These are phyloP conservation scores for Calonectria montana DNA, from an alignment of 2,329 filamentous ascomycete genomes.

Conservation along the genomic window DNA sequence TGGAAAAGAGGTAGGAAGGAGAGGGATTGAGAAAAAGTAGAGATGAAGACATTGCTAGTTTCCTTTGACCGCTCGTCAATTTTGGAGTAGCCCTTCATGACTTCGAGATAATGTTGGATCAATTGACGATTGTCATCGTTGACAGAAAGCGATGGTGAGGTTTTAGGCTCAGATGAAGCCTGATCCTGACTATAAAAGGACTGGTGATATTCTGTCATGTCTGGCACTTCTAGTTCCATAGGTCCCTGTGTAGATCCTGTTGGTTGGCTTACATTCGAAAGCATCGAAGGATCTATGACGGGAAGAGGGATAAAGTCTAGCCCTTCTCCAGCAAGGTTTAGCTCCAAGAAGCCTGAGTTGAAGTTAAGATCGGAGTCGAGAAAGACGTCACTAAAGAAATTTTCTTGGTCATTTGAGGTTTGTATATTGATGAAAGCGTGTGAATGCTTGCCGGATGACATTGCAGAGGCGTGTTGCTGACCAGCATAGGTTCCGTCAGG, in stretches of 20 bases:
- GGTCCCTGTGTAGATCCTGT: neutral
- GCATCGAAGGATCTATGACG: conserved; percentile 1
- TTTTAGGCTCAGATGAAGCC: neutral
- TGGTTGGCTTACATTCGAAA: neutral
- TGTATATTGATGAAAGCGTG: neutral
- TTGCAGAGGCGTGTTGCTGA: neutral
- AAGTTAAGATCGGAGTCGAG: conserved; percentile 17
- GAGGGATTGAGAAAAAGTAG: conserved; percentile 26
- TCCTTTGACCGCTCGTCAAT: conserved; percentile 28
- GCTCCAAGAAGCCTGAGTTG: conserved; percentile 13
- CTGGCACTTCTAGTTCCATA: neutral
- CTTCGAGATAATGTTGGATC: conserved; percentile 31
- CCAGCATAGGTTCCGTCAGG: neutral
- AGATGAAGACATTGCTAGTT: conserved; percentile 28
- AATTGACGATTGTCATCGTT: conserved; percentile 23
- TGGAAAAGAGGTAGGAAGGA: conserved; percentile 29
- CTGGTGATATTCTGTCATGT: neutral
- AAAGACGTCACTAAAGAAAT: neutral
- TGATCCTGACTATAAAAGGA: neutral
- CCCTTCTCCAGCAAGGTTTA: conserved; percentile 24
- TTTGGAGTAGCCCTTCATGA: conserved; percentile 32
- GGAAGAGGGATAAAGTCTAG: conserved; percentile 30
- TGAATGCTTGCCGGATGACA: neutral
- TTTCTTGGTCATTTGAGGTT: neutral
- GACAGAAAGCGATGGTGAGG: neutral